phyloP scores from a whole-genome alignment of 225 moss, liverwort and hornwort genomes.

The Takakia lepidozioides region DNA sequence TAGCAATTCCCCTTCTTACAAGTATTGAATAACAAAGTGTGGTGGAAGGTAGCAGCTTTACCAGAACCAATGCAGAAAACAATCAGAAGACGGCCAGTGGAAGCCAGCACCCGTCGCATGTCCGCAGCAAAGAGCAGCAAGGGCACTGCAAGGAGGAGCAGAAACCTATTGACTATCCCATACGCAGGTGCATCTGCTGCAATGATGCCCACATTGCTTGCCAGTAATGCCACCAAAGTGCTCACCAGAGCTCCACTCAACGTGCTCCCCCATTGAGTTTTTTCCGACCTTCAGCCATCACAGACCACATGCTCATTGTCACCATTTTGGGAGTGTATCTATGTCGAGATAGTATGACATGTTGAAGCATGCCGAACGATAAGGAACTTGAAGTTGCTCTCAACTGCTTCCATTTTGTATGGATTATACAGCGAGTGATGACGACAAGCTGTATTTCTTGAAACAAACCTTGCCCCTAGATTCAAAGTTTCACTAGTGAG shows the following conservation, averaged over 20 bases:
- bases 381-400: too few species aligned
- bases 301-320: too few species aligned
- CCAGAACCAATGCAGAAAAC: slow-evolving; percentile 85
- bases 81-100: slow-evolving; percentile 79
- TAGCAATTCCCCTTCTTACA: too few species aligned
- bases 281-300: slow-evolving; percentile 71
- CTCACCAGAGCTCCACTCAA: slow-evolving; percentile 92
- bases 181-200: slow-evolving; percentile 88
- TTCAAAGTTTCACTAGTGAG: too few species aligned
- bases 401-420: too few species aligned
- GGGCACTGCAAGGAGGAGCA: slow-evolving; percentile 87
- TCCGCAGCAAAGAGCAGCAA: slow-evolving; percentile 88
- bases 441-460: too few species aligned
- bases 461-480: too few species aligned
- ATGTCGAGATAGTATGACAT: too few species aligned
- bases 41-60: slow-evolving; percentile 13
- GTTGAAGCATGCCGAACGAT: too few species aligned
- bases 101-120: slow-evolving; percentile 68
- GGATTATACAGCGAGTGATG: too few species aligned
- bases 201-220: slow-evolving; percentile 91
- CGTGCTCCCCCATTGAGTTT: slow-evolving; percentile 74
- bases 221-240: slow-evolving; percentile 74
- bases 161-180: slow-evolving; percentile 67
- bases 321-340: too few species aligned
- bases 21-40: too few species aligned